Percentiles rank a stretch among this genome's conserved stretches.
Evolutionary conservation across 768 basidiomycete species (phyloP).

Genomic region (Gelatoporia subvermispora): DNA sequence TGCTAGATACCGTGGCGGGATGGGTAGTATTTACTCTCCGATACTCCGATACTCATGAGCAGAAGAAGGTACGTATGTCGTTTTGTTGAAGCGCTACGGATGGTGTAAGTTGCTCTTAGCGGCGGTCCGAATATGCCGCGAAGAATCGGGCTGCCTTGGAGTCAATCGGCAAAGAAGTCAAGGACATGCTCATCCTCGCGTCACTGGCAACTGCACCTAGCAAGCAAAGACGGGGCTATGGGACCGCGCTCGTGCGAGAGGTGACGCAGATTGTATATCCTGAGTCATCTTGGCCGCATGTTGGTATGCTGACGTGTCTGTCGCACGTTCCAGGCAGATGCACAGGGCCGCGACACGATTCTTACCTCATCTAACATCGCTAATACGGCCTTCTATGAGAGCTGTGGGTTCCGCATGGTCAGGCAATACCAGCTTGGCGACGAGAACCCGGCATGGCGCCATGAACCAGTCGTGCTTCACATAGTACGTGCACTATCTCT

Average conservation of each 20-base stretch:
- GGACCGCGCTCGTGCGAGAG: not conserved
- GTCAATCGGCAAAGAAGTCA: not conserved
- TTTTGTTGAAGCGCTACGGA: too few species aligned
- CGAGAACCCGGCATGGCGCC: conserved; percentile 12
- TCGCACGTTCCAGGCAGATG: conserved; percentile 15
- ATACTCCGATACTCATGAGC: too few species aligned
- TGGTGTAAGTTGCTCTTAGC: too few species aligned
- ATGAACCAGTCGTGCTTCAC: conserved; percentile 4
- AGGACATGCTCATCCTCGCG: not conserved
- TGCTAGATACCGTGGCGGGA: too few species aligned
- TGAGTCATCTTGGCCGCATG: not conserved
- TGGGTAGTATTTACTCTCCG: too few species aligned
- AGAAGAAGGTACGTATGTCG: too few species aligned
- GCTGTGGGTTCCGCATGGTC: conserved; percentile 9
- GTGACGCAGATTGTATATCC: not conserved
- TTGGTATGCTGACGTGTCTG: not conserved
- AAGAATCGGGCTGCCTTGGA: too few species aligned
- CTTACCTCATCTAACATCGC: conserved; percentile 9
- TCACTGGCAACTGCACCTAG: not conserved
- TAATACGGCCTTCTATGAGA: conserved; percentile 13
- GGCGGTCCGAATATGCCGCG: too few species aligned
- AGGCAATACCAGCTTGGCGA: conserved; percentile 7
- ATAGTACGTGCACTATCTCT: conserved; percentile 13
- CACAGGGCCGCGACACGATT: conserved; percentile 6
- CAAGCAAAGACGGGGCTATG: conserved; percentile 4